Evolutionary conservation across 306 rosid species (phyloP), one percentile per base, ranked within the genome.

Genomic region (Alnus glutinosa): DNA sequence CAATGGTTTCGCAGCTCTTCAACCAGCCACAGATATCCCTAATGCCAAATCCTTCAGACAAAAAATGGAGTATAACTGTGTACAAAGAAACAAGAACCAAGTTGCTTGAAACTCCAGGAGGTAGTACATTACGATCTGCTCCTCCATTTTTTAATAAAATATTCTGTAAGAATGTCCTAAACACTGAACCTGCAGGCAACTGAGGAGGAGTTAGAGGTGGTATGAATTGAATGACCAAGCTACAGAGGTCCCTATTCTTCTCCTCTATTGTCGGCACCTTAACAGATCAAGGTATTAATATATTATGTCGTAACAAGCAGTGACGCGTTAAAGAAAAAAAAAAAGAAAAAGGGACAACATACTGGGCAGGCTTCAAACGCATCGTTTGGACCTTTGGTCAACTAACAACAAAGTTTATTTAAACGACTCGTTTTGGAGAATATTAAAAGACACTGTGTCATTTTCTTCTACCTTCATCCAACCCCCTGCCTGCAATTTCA

Each of bases 221-320:
- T 77, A 93, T 90, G 80, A 93, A 95, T 78, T 89, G 99, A 83
- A 95, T 95, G 82, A 95, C 99, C 73, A 95, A 79, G 83, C 83
- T 87, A 75, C 99, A 95, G 15, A 95, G 99, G 78, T 88, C 96
- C 89, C 97, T 93, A 75, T 91, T 98, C 90, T 93, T 95, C 93
- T 93, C 98, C 86, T 95, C 99, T 77, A 93, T 89, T 23, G 28
- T 23, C 28, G 28, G 28, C 28, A 23, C 28, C 28, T 23, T 23
- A 23, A 23, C 28, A 23, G 28, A 23, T 23, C 28, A 23, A 23
- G 28, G 28, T 23, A 23, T 23, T 23, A 23, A 23, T 23, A 23
- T 23, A 23, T 23, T 23, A 23, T 23, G 28, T 23, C 28, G 28
- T 23, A 23, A 23, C 28, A 23, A 23, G 0, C 28, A 23, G 28